Base-by-base conservation (phyloP, 768 basidiomycete genomes). In the Russula lepida region DNA sequence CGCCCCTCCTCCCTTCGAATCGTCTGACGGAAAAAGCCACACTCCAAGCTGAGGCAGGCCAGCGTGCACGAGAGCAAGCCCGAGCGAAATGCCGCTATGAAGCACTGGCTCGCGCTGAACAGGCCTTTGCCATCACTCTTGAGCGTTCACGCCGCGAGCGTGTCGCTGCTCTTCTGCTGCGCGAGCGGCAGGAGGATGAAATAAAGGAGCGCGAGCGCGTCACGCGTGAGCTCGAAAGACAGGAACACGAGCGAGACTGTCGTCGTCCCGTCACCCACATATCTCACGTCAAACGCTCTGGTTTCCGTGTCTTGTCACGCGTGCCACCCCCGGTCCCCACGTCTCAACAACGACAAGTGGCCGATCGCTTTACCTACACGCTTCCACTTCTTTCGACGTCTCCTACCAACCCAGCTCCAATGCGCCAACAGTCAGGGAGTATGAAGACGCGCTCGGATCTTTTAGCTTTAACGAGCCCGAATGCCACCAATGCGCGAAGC, bases 141-240 rank as follows among this genome's bases (percentile, higher is more conserved):
- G 54, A 64, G n/a, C 64, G 64, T 37, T 64, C 60, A 19, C 58
- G 64, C 27, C 62, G 55, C 12, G 64, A 66, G 15, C 63, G 58
- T n/a, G 17, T 59, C 21, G 11, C 30, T 4, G 57, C 48, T 6
- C 41, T 56, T 50, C 27, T 48, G 8, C 43, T 62, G 35, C 66
- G 66, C 17, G 47, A 50, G 8, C 54, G 25, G 33, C 49, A 51
- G n/a, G 64, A 59, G 47, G 62, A 60, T 39, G 64, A 56, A 25
- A 1, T 15, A 3, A 55, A 43, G 46, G 64, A 54, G 27, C 62
- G 54, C 44, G 55, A 52, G 6, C 54, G 57, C 19, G 43, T 30
- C 54, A 30, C 43, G n/a, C 61, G 49, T 15, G 65, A 64, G 43
- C 25, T 56, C 12, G 58, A 55, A 35, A 44, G 39, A 52, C 46